A percentile compares a stretch with the other conserved stretches of the same genome.
phyloP scores from a whole-genome alignment of 148 eudicot genomes.

The Camellia japonica region DNA sequence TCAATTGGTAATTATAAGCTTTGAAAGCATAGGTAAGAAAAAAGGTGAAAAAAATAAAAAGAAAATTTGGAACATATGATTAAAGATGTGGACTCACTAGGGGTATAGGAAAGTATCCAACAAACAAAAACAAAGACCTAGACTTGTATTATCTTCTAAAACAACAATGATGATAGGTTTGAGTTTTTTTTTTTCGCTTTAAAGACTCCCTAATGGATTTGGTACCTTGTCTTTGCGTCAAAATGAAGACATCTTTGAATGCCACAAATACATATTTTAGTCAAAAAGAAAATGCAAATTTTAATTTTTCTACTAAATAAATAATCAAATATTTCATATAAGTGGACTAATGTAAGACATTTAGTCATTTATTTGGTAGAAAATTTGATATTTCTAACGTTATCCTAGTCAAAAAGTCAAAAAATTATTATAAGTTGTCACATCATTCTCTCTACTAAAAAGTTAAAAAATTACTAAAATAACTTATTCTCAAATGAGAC shows the following conservation, averaged over 20 bases:
- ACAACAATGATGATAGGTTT: conserved; percentile 26
- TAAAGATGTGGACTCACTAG: conserved; percentile 29
- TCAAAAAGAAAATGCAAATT: neutral
- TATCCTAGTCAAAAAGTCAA: too few species aligned
- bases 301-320: too few species aligned
- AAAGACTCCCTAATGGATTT: conserved; percentile 11
- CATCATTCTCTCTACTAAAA: too few species aligned
- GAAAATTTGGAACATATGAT: conserved; percentile 21
- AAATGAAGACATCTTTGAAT: conserved; percentile 17
- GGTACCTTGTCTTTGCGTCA: conserved; percentile 16
- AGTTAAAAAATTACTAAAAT: too few species aligned
- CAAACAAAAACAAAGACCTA: neutral
- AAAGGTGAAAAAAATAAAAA: conserved; percentile 5
- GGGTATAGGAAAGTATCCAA: conserved; percentile 4
- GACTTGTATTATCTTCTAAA: conserved; percentile 18
- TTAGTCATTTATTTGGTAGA: too few species aligned
- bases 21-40: conserved; percentile 23
- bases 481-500: too few species aligned
- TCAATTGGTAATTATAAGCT: conserved; percentile 23
- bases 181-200: conserved; percentile 24
- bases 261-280: neutral
- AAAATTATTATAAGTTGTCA: too few species aligned
- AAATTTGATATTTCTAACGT: too few species aligned
- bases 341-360: too few species aligned
- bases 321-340: too few species aligned